Base-by-base conservation (phyloP, 2,329 filamentous ascomycete species). In the Phaeophleospora eucalypticola region DNA sequence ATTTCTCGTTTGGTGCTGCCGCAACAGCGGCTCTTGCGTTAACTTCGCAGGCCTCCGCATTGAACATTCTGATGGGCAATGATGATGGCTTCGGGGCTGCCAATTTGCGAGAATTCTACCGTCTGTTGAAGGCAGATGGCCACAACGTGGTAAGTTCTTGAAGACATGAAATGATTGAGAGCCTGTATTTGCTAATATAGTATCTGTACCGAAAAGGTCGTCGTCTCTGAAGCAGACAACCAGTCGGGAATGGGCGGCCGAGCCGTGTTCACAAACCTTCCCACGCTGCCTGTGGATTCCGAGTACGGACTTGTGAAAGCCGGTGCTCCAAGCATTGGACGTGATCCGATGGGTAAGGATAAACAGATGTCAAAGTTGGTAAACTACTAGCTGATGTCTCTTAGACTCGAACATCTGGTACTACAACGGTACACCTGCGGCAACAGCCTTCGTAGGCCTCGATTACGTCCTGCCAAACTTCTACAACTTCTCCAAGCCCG, bases 341-440 rank as follows among this genome's bases (percentile, higher is more conserved):
- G 64, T 14, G 77, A 80, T 53, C 77, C 76, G 10, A 58, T 34
- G 19, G 75, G n/a, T n/a, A n/a, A n/a, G n/a, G n/a, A n/a, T n/a
- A n/a, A n/a, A n/a, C n/a, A n/a, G n/a, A n/a, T n/a, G n/a, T n/a
- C n/a, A n/a, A n/a, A n/a, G n/a, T n/a, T n/a, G n/a, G n/a, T n/a
- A n/a, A n/a, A n/a, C n/a, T n/a, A n/a, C n/a, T n/a, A n/a, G n/a
- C n/a, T n/a, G n/a, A n/a, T n/a, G n/a, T n/a, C n/a, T n/a, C n/a
- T n/a, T n/a, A n/a, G n/a, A 81, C 46, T 66, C 66, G 43, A 70
- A 78, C 49, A 78, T 82, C 52, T 81, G 76, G 76, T 81, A 81
- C 58, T 82, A 80, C 63, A 78, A 81, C 43, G 78, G 78, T 17
- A 82, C 78, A 0, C 76, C 79, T 0, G 76, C 75, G 0, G 73